Percentiles rank a stretch among this genome's conserved stretches.
Conservation (phyloP, 1,284 basidiomycete genomes). For the Malassezia furfur region DNA sequence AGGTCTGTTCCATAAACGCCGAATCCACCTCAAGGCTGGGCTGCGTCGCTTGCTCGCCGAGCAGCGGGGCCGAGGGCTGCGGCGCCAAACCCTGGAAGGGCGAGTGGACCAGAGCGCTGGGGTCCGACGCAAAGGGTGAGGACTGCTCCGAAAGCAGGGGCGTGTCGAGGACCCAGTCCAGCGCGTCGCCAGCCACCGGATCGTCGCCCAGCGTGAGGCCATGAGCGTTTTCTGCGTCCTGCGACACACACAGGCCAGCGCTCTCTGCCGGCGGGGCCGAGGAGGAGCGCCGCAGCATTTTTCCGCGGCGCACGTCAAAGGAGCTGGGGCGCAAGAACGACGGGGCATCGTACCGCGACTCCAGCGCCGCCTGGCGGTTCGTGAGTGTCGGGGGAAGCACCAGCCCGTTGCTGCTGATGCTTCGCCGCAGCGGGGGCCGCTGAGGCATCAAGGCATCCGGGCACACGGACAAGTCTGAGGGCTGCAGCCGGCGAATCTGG, state of each 20-base stretch:
- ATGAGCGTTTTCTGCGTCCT: neutral
- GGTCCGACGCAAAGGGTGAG: neutral
- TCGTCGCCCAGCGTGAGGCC: neutral
- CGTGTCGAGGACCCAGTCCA: constrained; percentile 1
- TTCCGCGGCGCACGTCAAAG: neutral
- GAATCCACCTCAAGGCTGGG: no score
- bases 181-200: neutral
- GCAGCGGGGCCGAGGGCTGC: no score
- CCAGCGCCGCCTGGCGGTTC: neutral
- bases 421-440: neutral
- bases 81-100: neutral
- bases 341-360: neutral
- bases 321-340: neutral
- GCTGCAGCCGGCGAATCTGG: neutral
- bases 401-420: neutral
- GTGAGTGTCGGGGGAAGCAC: neutral
- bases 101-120: neutral
- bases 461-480: neutral
- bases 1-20: neutral
- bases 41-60: no score
- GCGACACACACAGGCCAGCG: neutral
- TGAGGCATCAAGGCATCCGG: neutral
- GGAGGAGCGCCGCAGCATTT: neutral
- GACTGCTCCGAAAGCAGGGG: neutral
- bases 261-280: constrained; percentile 1